These are phyloP conservation scores for Ceratocystis variospora DNA, from an alignment of 2,329 filamentous ascomycete species.

Conservation along the genomic window DNA sequence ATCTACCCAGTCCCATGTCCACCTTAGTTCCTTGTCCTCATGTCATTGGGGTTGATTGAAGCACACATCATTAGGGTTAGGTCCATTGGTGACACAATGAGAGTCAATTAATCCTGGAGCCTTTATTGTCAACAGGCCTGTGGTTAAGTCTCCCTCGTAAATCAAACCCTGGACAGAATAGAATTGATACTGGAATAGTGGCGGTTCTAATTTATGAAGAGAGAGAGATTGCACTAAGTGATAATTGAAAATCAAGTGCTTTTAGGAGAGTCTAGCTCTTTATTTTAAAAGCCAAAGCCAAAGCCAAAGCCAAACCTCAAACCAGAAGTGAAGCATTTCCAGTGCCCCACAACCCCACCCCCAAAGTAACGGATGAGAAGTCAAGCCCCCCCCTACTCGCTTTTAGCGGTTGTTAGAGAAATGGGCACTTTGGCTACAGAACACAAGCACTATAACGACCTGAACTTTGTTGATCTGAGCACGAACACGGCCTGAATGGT, in stretches of 20 bases:
- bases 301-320: not conserved
- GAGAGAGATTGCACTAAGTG: not conserved
- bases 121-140: not conserved
- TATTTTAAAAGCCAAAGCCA: not conserved
- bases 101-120: not conserved
- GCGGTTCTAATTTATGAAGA: not conserved
- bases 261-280: not conserved
- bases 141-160: too few relatives aligned
- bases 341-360: too few relatives aligned
- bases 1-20: not conserved
- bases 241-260: not conserved
- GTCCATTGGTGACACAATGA: not conserved
- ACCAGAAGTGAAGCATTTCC: too few relatives aligned
- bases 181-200: not conserved
- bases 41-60: not conserved
- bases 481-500: not conserved
- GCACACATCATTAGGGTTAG: not conserved
- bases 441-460: slow-evolving; percentile 5
- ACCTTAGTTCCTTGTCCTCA: not conserved
- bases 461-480: not conserved
- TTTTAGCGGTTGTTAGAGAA: not conserved
- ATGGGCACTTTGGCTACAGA: not conserved
- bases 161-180: not conserved
- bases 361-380: too few relatives aligned
- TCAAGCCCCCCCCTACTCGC: too few relatives aligned